Conservation (phyloP, 352 stramenopile species). For the Phytophthora cactorum region DNA sequence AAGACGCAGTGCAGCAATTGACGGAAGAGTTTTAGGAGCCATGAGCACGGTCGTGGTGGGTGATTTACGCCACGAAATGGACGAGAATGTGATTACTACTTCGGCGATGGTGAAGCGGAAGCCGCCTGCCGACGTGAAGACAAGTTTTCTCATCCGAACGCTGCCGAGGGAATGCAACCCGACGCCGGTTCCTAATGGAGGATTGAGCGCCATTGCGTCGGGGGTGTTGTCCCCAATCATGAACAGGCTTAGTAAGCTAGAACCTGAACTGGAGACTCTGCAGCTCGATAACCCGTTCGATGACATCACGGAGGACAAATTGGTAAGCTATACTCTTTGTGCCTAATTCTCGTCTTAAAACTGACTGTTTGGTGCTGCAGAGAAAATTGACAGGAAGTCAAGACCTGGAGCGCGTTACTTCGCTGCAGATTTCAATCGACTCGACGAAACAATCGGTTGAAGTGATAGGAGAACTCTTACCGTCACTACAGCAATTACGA, state of each 20-base stretch:
- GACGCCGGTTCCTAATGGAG: slow-evolving; percentile 40
- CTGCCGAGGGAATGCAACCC: slow-evolving; percentile 77
- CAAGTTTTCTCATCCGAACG: slow-evolving; percentile 75
- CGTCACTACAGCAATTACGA: slow-evolving; percentile 70
- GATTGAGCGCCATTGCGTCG: slow-evolving; percentile 15
- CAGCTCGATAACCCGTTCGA: slow-evolving; percentile 76
- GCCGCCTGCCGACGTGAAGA: slow-evolving; percentile 38
- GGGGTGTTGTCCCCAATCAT: slow-evolving; percentile 35
- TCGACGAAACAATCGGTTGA: slow-evolving; percentile 83
- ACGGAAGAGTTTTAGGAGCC: background rate
- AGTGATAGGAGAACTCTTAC: slow-evolving; percentile 78
- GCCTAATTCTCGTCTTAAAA: background rate
- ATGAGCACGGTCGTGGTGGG: slow-evolving; percentile 52
- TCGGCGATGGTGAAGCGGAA: slow-evolving; percentile 15
- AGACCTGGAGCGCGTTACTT: slow-evolving; percentile 63
- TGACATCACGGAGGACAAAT: slow-evolving; percentile 79
- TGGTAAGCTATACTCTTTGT: slow-evolving; percentile 40
- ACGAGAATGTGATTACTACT: slow-evolving; percentile 2
- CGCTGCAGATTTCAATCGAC: slow-evolving; percentile 74
- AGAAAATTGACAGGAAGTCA: slow-evolving; percentile 65
- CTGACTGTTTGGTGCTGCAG: slow-evolving; percentile 29
- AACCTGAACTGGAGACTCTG: slow-evolving; percentile 26
- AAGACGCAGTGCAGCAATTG: slow-evolving; percentile 1
- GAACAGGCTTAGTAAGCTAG: slow-evolving; percentile 4
- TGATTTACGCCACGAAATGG: slow-evolving; percentile 63